These are phyloP conservation scores for Cyclanthera cordifolia DNA, from an alignment of 306 rosid genomes.

Conservation along the genomic window DNA sequence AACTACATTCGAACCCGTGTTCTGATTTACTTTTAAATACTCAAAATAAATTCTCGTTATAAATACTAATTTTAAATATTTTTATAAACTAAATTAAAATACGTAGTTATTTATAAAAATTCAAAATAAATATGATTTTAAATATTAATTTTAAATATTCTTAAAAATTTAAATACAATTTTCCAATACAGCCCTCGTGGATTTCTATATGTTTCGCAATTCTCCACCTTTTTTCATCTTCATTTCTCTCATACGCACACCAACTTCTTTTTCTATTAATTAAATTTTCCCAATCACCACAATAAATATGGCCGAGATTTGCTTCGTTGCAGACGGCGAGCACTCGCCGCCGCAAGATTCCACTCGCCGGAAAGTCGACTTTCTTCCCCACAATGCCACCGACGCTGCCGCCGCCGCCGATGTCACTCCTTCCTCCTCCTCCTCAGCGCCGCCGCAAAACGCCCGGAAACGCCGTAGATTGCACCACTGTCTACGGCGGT, in stretches of 20 bases:
- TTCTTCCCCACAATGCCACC: slow-evolving; percentile 20
- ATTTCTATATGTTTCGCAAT: neutral
- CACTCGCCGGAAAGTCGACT: slow-evolving; percentile 34
- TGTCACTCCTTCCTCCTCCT: slow-evolving; percentile 12
- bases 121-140: too few relatives aligned
- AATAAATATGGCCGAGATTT: slow-evolving; percentile 52
- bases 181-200: too few relatives aligned
- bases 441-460: slow-evolving; percentile 5
- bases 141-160: too few relatives aligned
- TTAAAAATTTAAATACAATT: too few relatives aligned
- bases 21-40: too few relatives aligned
- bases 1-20: too few relatives aligned
- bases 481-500: slow-evolving; percentile 15
- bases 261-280: neutral
- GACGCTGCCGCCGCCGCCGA: slow-evolving; percentile 33
- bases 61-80: too few relatives aligned
- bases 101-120: too few relatives aligned
- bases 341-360: slow-evolving; percentile 29
- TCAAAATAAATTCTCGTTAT: too few relatives aligned
- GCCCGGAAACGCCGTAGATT: slow-evolving; percentile 40
- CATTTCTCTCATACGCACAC: neutral
- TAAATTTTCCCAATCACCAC: too few relatives aligned
- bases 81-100: too few relatives aligned
- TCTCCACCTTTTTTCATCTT: neutral
- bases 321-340: slow-evolving; percentile 65